Percentiles rank a stretch among this genome's conserved stretches.
Conservation (phyloP, 164 flowering plant species). For the Piper betle region DNA sequence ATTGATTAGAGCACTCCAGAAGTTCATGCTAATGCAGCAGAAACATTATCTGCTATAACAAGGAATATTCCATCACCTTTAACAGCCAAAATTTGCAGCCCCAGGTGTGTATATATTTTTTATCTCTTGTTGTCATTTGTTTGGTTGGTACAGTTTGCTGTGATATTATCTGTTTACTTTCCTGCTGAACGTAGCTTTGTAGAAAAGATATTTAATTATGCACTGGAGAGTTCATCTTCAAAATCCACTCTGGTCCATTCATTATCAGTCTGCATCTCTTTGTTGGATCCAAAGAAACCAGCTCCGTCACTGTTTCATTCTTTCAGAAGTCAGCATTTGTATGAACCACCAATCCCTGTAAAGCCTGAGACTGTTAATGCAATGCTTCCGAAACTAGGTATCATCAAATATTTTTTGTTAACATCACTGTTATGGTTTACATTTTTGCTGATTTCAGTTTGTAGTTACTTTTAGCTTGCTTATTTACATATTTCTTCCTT, state of each 20-base stretch:
- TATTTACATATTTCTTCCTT: not conserved
- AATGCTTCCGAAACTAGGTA: constrained; percentile 91
- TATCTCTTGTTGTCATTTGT: not conserved
- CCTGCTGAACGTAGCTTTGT: constrained; percentile 55
- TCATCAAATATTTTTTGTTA: constrained; percentile 12
- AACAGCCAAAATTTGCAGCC: constrained; percentile 69
- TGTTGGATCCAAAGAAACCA: constrained; percentile 82
- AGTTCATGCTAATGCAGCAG: constrained; percentile 96
- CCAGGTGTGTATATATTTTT: constrained; percentile 41
- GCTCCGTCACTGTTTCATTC: constrained; percentile 43
- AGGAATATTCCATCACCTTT: constrained; percentile 71
- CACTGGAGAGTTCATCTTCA: constrained; percentile 65
- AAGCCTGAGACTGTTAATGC: constrained; percentile 74
- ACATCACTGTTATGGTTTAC: not conserved
- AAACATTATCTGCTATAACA: constrained; percentile 77
- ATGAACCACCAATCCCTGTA: constrained; percentile 49
- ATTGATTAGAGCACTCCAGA: constrained; percentile 61
- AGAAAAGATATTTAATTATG: constrained; percentile 68
- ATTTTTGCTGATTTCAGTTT: not conserved
- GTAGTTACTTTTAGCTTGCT: not conserved
- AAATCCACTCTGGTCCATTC: constrained; percentile 84
- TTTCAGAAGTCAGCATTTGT: constrained; percentile 62
- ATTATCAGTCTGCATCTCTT: constrained; percentile 79
- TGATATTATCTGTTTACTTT: not conserved
- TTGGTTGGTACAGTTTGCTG: not conserved